Evolutionary conservation across 108 stramenopile genomes (phyloP), one percentile per base, ranked within the genome.

Genomic region (Aurantiochytrium sp.): DNA sequence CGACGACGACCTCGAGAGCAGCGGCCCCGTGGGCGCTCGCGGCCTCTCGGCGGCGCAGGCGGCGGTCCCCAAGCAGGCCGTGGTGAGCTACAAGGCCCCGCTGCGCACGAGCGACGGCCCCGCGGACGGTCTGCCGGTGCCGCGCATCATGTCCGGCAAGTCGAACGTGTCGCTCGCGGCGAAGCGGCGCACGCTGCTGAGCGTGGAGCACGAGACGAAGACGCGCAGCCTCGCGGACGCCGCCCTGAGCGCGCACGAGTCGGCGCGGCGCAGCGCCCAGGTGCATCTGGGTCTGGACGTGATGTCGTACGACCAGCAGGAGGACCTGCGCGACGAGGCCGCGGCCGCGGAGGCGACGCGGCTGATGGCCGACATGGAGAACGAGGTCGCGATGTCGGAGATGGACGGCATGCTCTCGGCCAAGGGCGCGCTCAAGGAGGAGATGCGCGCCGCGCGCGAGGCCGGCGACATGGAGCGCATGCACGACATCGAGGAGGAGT

Each of bases 241-340:
- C 3, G 73, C 73, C 8, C 30, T 81, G 73, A 81, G 45, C 27
- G 73, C 73, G 21, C 73, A 81, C 45, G 73, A 81, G 45, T 81
- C 73, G 15, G 73, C 73, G n/a, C 73, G 73, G n/a, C 27, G 21
- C 17, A 48, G 42, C 30, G 73, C 45, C 27, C 73, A 81, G 2
- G 39, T 48, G 10, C 39, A 81, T 48, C 39, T 81, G 73, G 73
- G 73, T 41, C 73, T 81, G 21, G 45, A 81, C 2, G 73, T 81
- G 39, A 81, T 81, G 73, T 81, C 73, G 39, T 81, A 81, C 30
- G 73, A 41, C 45, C 42, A 81, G 73, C 73, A 81, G 45, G 73
- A 81, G 30, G 73, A 81, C 30, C 45, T 81, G 8, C 73, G 45
- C 45, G 73, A 81, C 32, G 24, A 81, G 45, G 73, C 45, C 24